A percentile compares a stretch with the other conserved stretches of the same genome.
Evolutionary conservation across 2,329 filamentous ascomycete genomes (phyloP).

Genomic region (Pseudogymnoascus sp.): DNA sequence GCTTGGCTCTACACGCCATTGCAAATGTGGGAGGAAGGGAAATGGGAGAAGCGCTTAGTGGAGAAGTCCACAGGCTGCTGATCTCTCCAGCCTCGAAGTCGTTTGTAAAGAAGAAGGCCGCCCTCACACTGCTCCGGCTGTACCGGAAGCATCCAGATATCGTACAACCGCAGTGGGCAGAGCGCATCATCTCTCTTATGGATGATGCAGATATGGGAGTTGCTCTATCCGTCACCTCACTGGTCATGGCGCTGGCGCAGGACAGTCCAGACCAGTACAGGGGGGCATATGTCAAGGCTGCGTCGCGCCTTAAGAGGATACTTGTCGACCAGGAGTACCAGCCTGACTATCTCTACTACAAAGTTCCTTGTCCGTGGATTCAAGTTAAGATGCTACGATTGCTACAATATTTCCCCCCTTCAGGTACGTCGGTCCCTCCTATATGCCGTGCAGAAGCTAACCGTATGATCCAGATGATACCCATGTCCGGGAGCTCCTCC

Average conservation of each 20-base stretch:
- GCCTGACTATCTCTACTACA: constrained; percentile 94
- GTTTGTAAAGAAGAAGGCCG: constrained; percentile 99
- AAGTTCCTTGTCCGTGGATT: constrained; percentile 98
- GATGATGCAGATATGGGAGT: constrained; percentile 93
- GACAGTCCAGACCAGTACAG: constrained; percentile 93
- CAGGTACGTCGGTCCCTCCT: constrained; percentile 49
- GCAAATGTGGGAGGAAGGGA: constrained; percentile 94
- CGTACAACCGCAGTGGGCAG: constrained; percentile 92
- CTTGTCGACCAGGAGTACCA: constrained; percentile 85
- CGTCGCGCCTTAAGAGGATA: constrained; percentile 79
- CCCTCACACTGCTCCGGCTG: constrained; percentile 80
- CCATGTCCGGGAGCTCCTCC: constrained; percentile 83
- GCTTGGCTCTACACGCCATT: constrained; percentile 90
- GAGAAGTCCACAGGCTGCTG: constrained; percentile 83
- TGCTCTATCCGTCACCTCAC: constrained; percentile 85
- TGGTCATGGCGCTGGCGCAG: constrained; percentile 90
- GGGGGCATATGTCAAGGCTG: constrained; percentile 89
- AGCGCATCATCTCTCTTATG: constrained; percentile 98
- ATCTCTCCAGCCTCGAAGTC: constrained; percentile 96
- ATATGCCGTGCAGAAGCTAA: background rate
- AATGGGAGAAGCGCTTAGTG: constrained; percentile 89
- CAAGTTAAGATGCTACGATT: constrained; percentile 89
- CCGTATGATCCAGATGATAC: constrained; percentile 62
- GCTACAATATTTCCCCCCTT: constrained; percentile 92
- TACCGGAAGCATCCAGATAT: constrained; percentile 94